Evolutionary conservation across 192 early-diverging fungal species (phyloP).

Genomic region (Coemansia sp.): DNA sequence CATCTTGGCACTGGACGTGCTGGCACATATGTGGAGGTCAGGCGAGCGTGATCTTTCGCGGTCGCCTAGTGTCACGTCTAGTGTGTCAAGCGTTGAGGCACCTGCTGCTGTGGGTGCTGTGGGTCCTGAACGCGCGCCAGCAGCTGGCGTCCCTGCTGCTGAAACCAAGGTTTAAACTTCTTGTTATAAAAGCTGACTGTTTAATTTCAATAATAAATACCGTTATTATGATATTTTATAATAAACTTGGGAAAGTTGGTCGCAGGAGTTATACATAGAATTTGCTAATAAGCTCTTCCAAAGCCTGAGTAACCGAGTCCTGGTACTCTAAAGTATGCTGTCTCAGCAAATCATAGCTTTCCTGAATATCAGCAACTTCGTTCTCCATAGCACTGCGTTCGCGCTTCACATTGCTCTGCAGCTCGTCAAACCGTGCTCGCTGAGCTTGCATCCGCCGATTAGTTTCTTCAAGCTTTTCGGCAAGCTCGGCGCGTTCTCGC

Average conservation of each 20-base stretch:
- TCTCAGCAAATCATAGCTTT: slow-evolving; percentile 35
- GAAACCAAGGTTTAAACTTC: slow-evolving; percentile 49
- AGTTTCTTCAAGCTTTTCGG: slow-evolving; percentile 30
- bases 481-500: slow-evolving; percentile 30
- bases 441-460: slow-evolving; percentile 31
- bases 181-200: background rate
- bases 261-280: slow-evolving; percentile 23
- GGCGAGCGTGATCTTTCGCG: slow-evolving; percentile 8
- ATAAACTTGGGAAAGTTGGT: no score
- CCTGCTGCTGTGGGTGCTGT: slow-evolving; percentile 21
- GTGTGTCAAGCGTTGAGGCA: slow-evolving; percentile 28
- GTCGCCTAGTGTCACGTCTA: slow-evolving; percentile 32
- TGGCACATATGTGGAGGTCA: slow-evolving; percentile 37
- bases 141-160: slow-evolving; percentile 13
- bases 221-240: no score
- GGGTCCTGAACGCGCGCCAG: slow-evolving; percentile 19
- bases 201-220: background rate
- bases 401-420: slow-evolving; percentile 30
- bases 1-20: slow-evolving; percentile 36
- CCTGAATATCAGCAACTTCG: slow-evolving; percentile 37
- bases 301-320: slow-evolving; percentile 46
- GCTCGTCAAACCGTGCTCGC: slow-evolving; percentile 27
- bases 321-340: slow-evolving; percentile 52
- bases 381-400: slow-evolving; percentile 33
- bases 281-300: slow-evolving; percentile 40